Evolutionary conservation across 148 eudicot genomes (phyloP).

Genomic region (Rhododendron mucronatum): DNA sequence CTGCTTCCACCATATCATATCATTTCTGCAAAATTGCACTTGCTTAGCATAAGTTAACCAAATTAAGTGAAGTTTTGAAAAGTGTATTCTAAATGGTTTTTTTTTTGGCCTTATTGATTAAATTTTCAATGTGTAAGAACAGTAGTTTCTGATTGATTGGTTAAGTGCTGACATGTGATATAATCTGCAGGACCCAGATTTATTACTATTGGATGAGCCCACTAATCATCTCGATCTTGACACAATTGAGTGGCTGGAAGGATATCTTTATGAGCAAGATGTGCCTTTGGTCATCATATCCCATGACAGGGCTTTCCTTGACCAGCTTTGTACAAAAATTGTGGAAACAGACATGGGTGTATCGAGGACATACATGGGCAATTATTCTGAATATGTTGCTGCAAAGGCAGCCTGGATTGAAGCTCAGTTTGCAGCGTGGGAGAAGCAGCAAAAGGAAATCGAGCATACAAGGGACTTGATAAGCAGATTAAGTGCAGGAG

Average conservation of each 20-base stretch:
- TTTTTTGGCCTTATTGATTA: background rate
- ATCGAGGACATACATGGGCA: conserved; percentile 76
- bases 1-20: background rate
- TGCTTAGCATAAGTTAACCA: background rate
- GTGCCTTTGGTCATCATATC: conserved; percentile 98
- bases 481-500: conserved; percentile 73
- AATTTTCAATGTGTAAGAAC: background rate
- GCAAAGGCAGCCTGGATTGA: conserved; percentile 91
- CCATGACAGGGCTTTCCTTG: conserved; percentile 98
- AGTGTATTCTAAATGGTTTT: background rate
- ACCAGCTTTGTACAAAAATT: conserved; percentile 92
- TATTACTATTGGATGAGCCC: conserved; percentile 92
- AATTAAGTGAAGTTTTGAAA: background rate
- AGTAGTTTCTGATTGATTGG: background rate
- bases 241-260: conserved; percentile 96
- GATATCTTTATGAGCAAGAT: conserved; percentile 64
- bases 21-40: background rate
- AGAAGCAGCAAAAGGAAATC: conserved; percentile 92
- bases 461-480: conserved; percentile 75
- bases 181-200: conserved; percentile 74
- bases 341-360: conserved; percentile 99
- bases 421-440: conserved; percentile 93
- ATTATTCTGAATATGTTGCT: conserved; percentile 75
- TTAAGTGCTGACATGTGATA: conserved; percentile 3
- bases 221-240: conserved; percentile 99